Evolutionary conservation across 345 rosid species (phyloP), one percentile per base, ranked within the genome.

Genomic region (Eucalyptus sideroxylon): DNA sequence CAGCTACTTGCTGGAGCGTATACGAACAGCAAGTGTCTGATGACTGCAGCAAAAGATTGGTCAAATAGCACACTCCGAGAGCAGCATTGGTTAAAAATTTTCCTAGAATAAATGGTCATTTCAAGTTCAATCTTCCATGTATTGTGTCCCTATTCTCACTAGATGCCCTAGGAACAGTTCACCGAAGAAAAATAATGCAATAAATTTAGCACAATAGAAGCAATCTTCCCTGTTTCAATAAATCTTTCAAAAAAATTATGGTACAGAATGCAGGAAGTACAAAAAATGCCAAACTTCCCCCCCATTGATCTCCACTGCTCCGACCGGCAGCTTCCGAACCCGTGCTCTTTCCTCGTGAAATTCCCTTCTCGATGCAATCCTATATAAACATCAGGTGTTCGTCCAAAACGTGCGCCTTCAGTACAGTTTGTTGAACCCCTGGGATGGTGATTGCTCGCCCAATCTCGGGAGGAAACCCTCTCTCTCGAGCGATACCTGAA

Each of bases 401-500:
- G 82, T 72, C n/a, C 16, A n/a, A 5, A 17, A 16, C 23, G 8
- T 9, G 45, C 31, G 19, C 85, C 60, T 93, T 91, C 47, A 96
- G 85, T 91, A 96, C 90, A 94, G 42, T 92, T 96, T 95, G 92
- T 91, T 94, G 86, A 91, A 89, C 80, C 93, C 96, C 4, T 92
- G 67, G 77, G 89, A 88, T 5, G 94, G 94, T 19, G 91, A 88
- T 21, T 95, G 87, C 34, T 96, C 97, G 6, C 95, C 97, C 87
- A 95, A 60, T 92, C 91, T 94, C 14, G 97, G 96, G 50, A 96
- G 95, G 93, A 97, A 92, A 3, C 91, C 94, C 87, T 98, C 99
- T 92, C 98, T 94, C 88, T 97, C 98, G 37, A 96, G 92, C 24
- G 96, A 93, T 44, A 91, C 92, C 85, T 96, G 97, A 89, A 98